Conservation (phyloP, 2,329 filamentous ascomycete species). For the Ophiostoma tasmaniense region DNA sequence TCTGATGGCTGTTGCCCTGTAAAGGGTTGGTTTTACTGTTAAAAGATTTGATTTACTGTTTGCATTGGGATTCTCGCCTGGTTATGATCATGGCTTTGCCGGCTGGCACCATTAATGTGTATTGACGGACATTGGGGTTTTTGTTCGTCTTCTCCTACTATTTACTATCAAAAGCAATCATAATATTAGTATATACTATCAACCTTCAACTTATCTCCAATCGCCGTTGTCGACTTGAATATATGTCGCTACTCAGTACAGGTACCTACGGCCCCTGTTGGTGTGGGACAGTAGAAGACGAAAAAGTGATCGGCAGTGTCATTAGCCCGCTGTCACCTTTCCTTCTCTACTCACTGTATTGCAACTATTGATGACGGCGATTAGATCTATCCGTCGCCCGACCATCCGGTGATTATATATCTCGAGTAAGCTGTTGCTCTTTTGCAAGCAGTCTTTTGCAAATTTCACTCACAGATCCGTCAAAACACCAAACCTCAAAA, state of each 20-base stretch:
- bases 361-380: neutral
- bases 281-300: neutral
- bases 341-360: neutral
- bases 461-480: neutral
- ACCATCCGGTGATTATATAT: neutral
- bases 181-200: neutral
- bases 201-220: no score
- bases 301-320: neutral
- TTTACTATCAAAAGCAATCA: neutral
- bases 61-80: neutral
- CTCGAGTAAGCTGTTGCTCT: neutral
- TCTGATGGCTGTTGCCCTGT: conserved; percentile 14
- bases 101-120: conserved; percentile 7
- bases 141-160: neutral
- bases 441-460: neutral
- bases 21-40: neutral
- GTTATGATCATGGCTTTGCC: neutral
- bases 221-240: no score
- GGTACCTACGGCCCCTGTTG: no score
- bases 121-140: conserved; percentile 7
- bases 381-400: neutral
- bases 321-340: neutral
- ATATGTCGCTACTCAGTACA: no score
- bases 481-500: neutral
- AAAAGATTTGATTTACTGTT: neutral